Evolutionary conservation across 352 stramenopile species (phyloP).

Genomic region (Phytophthora meadii): DNA sequence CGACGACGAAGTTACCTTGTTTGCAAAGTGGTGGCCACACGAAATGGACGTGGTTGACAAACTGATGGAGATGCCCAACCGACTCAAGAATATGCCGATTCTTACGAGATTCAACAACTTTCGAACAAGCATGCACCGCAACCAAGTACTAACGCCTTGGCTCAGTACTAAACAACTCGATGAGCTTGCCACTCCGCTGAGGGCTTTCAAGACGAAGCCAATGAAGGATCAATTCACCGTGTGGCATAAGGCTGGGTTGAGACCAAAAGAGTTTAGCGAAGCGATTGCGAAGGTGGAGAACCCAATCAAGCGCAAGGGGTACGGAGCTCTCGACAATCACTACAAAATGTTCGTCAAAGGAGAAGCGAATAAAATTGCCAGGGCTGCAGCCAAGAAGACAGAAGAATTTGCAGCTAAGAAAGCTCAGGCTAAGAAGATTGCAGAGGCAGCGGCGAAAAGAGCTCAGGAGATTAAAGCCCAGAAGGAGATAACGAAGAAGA

Average conservation of each 20-base stretch:
- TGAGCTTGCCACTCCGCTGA: not conserved
- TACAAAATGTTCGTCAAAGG: constrained; percentile 6
- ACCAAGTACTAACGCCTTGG: not conserved
- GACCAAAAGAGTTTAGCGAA: not conserved
- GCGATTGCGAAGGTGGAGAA: constrained; percentile 2
- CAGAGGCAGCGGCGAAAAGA: not conserved
- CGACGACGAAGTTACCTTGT: constrained; percentile 1
- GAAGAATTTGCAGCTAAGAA: not conserved
- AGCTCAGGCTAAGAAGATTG: not conserved
- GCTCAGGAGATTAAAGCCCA: not conserved
- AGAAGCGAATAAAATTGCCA: not conserved
- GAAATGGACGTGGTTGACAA: not conserved
- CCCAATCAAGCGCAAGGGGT: not conserved
- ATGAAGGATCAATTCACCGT: not conserved
- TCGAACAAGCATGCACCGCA: not conserved
- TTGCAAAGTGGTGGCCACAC: constrained; percentile 4
- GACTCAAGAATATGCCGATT: constrained; percentile 7
- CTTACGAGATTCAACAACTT: constrained; percentile 7
- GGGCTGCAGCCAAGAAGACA: not conserved
- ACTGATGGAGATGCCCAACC: not conserved
- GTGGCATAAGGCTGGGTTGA: constrained; percentile 1
- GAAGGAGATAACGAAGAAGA: not conserved
- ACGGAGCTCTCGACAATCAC: not conserved
- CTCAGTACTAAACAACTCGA: constrained; percentile 11
- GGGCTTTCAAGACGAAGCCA: not conserved